Evolutionary conservation across 2,329 filamentous ascomycete species (phyloP), one percentile per base, ranked within the genome.

Genomic region (Colletotrichum australisinense): DNA sequence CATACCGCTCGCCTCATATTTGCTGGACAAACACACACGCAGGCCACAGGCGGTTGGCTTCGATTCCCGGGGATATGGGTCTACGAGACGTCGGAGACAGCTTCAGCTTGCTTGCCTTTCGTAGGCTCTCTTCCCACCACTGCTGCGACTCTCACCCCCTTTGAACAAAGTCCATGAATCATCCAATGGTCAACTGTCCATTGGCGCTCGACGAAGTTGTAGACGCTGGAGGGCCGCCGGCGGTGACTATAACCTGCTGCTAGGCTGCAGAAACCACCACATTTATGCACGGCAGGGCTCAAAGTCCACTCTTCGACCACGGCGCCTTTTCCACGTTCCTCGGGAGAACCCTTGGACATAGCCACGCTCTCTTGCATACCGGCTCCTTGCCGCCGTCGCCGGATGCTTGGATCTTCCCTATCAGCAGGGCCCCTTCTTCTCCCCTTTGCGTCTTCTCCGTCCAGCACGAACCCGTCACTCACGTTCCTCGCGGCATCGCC

Each of bases 331-430:
- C 22, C 16, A 26, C 26, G 28, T 57, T 11, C 28, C 57, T 68
- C 28, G 69, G 69, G 35, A 63, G 69, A 69, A 70, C 70, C 65
- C 67, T 65, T 70, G 59, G 67, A 56, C 66, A 69, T 63, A 64
- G 65, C 65, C 69, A 72, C 69, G 53, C 59, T 32, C 60, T 73
- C 52, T 73, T 73, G 67, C 67, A 64, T 73, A 64, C 59, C 67
- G 55, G 67, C 66, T 65, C 55, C 66, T 73, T 60, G 70, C 59
- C 66, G 55, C 59, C 66, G 53, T 69, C 70, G 66, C 70, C 59
- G 66, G 53, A 32, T 64, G 67, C 67, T 60, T 73, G 66, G 70
- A 56, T 73, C 66, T 55, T 60, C 53, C 59, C 66, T 73, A 69
- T 65, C 42, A 53, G 28, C 56, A 49, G 28, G 22, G 19, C 35